Conservation (phyloP, 1,284 basidiomycete genomes). For the Sanghuangporus sanghuang region DNA sequence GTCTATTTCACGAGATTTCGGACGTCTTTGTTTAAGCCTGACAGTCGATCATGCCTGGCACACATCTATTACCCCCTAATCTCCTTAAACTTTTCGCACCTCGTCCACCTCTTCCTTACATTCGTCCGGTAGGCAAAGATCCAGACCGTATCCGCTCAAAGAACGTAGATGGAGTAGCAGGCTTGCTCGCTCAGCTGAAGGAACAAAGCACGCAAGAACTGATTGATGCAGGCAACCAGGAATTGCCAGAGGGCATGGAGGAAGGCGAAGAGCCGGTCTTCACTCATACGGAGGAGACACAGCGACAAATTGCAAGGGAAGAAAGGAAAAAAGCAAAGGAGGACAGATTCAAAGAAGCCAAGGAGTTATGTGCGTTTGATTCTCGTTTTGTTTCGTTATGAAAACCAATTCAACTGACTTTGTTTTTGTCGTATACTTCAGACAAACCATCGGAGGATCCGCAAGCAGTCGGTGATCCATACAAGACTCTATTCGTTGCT, state of each 20-base stretch:
- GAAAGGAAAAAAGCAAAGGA: conserved; percentile 74
- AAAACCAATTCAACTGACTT: conserved; percentile 15
- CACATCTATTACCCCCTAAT: conserved; percentile 88
- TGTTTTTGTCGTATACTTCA: conserved; percentile 28
- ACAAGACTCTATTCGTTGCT: conserved; percentile 97
- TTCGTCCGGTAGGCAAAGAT: conserved; percentile 80
- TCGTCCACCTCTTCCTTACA: conserved; percentile 80
- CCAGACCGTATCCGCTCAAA: conserved; percentile 69
- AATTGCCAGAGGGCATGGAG: conserved; percentile 53
- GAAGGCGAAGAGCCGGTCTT: conserved; percentile 76
- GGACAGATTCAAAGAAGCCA: conserved; percentile 77
- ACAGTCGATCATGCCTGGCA: conserved; percentile 59
- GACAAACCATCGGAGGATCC: conserved; percentile 89
- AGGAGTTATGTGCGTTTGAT: conserved; percentile 69
- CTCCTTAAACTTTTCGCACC: conserved; percentile 93
- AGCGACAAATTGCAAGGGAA: conserved; percentile 72
- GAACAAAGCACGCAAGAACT: conserved; percentile 71
- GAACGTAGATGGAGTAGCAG: conserved; percentile 68
- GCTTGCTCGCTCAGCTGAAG: conserved; percentile 66
- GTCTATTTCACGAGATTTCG: not conserved
- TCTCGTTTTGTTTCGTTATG: conserved; percentile 2
- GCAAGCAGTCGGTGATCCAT: conserved; percentile 96
- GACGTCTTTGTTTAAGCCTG: not conserved
- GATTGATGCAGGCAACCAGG: conserved; percentile 49
- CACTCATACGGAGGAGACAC: conserved; percentile 74